Evolutionary conservation across 2,329 filamentous ascomycete species (phyloP).

Genomic region (Celoporthe dispersa): DNA sequence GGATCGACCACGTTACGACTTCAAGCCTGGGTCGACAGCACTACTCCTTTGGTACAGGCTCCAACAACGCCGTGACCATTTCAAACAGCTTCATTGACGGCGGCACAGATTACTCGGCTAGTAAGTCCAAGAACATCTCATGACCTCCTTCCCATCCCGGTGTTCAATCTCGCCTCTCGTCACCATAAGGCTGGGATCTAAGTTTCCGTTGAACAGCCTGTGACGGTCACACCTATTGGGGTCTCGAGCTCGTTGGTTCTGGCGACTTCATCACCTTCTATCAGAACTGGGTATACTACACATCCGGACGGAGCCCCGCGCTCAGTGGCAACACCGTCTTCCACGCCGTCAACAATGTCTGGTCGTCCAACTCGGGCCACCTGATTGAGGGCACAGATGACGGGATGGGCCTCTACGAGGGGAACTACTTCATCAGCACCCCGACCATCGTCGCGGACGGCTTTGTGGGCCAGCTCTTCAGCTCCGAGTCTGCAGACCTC

Average conservation of each 20-base stretch:
- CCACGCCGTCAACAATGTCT: slow-evolving; percentile 67
- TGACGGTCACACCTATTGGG: slow-evolving; percentile 64
- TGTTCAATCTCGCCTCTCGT: neutral
- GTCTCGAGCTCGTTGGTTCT: slow-evolving; percentile 59
- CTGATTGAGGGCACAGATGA: slow-evolving; percentile 56
- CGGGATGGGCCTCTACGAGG: slow-evolving; percentile 56
- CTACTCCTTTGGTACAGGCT: slow-evolving; percentile 59
- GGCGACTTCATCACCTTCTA: slow-evolving; percentile 61
- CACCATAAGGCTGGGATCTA: neutral
- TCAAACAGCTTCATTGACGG: slow-evolving; percentile 66
- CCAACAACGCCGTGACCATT: slow-evolving; percentile 60
- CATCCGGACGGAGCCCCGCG: slow-evolving; percentile 61
- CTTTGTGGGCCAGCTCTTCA: slow-evolving; percentile 31
- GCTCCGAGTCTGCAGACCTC: slow-evolving; percentile 3
- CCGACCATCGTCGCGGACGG: slow-evolving; percentile 43
- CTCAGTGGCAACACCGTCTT: slow-evolving; percentile 58
- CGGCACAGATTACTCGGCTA: slow-evolving; percentile 56
- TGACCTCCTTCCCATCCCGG: neutral
- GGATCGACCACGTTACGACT: slow-evolving; percentile 58
- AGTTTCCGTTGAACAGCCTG: slow-evolving; percentile 43
- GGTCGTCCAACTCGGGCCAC: slow-evolving; percentile 56
- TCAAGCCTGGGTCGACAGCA: slow-evolving; percentile 63
- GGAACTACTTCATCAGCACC: slow-evolving; percentile 62
- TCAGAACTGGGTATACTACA: slow-evolving; percentile 57
- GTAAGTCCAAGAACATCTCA: neutral